These are phyloP conservation scores for Streptanthus diversifolius DNA, from an alignment of 345 rosid genomes.

Conservation along the genomic window DNA sequence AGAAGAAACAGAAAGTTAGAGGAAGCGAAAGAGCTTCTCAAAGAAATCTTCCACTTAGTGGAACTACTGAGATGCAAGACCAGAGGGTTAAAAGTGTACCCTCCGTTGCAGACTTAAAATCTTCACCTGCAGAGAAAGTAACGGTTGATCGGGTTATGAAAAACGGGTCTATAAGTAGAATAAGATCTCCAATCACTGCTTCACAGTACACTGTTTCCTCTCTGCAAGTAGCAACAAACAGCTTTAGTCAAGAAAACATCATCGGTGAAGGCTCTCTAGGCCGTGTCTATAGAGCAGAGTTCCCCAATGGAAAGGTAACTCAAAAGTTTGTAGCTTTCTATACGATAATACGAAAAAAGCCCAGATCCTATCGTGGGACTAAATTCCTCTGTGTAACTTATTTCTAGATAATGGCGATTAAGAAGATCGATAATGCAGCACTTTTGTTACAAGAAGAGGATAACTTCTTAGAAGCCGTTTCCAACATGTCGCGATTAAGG, in stretches of 20 bases:
- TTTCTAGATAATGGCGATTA: conserved; percentile 70
- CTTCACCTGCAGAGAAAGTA: conserved; percentile 68
- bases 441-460: conserved; percentile 92
- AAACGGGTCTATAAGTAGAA: conserved; percentile 66
- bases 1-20: conserved; percentile 42
- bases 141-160: conserved; percentile 57
- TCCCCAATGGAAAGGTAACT: conserved; percentile 80
- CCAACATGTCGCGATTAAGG: conserved; percentile 88
- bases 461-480: conserved; percentile 83
- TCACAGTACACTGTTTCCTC: conserved; percentile 78
- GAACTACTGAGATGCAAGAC: conserved; percentile 51
- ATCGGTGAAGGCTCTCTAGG: conserved; percentile 98
- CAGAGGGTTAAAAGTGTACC: conserved; percentile 61
- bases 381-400: conserved; percentile 17
- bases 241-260: conserved; percentile 88
- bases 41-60: conserved; percentile 47
- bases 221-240: conserved; percentile 85
- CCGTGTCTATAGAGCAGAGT: conserved; percentile 92
- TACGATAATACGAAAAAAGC: not conserved
- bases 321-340: not conserved
- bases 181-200: conserved; percentile 74
- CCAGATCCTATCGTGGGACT: not conserved
- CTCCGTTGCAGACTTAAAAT: conserved; percentile 67
- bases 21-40: conserved; percentile 44
- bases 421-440: conserved; percentile 93